Evolutionary conservation across 1,284 basidiomycete species (phyloP), one percentile per base, ranked within the genome.

Genomic region (Boletellus dicymbophilus): DNA sequence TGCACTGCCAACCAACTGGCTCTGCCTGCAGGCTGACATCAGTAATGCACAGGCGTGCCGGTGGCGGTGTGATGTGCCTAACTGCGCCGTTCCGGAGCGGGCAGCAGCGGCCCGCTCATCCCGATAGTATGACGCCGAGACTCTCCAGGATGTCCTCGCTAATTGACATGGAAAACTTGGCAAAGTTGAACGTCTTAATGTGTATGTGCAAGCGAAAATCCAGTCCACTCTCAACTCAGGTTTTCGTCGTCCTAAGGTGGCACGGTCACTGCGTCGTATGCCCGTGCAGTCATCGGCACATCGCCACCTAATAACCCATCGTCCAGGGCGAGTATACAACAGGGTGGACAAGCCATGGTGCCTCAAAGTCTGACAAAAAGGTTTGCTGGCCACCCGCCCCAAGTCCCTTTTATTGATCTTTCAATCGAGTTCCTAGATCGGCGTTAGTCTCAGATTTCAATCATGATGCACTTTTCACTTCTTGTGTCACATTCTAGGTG

Each of bases 351-450:
- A 86, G 84, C 16, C 82, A 85, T 30, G 91, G 93, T n/a, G 88
- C 90, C 38, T 95, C 93, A 20, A 93, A 89, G 64, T 95, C 93
- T 9, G 94, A 96, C 75, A 96, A 96, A 75, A 96, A 95, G 79
- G 90, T 87, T 50, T 51, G 67, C 51, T 9, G 3, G 6, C 38
- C 28, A 28, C 47, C 31, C 13, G 40, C 18, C 18, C 12, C 26
- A 27, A 22, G 47, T 25, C 3, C 30, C 2, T 37, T 31, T 20
- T 13, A 37, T 37, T 55, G n/a, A 54, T 39, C 37, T 7, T 38
- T 47, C 15, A 12, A 37, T 28, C 41, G 20, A 37, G 44, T 52
- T 20, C 30, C 20, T 58, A 88, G 86, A 87, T 89, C 59, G 86
- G 86, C 49, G 86, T 88, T 68, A 56, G 82, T 53, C n/a, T n/a